phyloP scores from a whole-genome alignment of 495 filamentous ascomycete genomes.

The Hypomontagnella submonticulosa region DNA sequence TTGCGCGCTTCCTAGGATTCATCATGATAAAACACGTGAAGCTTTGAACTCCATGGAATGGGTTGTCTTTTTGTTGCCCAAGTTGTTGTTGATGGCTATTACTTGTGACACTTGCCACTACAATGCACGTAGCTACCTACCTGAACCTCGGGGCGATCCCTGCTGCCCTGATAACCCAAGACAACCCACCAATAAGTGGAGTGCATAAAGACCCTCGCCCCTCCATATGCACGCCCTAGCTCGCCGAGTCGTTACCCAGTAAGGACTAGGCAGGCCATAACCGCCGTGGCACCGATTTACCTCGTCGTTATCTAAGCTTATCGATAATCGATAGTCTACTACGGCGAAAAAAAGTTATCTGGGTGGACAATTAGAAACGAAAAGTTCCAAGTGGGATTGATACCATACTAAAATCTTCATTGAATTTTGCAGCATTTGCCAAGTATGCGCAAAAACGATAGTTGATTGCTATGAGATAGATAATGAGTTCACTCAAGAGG shows the following conservation, averaged over 20 bases:
- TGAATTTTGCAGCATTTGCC: background rate
- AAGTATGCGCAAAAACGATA: slow-evolving; percentile 1
- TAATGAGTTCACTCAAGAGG: slow-evolving; percentile 59
- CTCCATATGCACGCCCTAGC: no score
- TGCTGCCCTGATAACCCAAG: no score
- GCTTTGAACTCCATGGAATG: slow-evolving; percentile 7
- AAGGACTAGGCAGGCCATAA: no score
- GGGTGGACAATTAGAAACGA: slow-evolving; percentile 10
- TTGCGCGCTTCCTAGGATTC: slow-evolving; percentile 73
- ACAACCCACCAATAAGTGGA: no score
- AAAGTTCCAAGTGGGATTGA: slow-evolving; percentile 24
- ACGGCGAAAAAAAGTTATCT: slow-evolving; percentile 40
- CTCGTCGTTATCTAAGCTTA: slow-evolving; percentile 25
- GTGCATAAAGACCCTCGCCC: no score
- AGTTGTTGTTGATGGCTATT: slow-evolving; percentile 17
- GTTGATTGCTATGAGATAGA: slow-evolving; percentile 30
- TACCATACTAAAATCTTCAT: slow-evolving; percentile 9
- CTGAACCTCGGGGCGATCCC: no score
- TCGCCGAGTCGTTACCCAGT: no score
- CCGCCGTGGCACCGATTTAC: background rate
- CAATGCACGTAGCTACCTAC: no score
- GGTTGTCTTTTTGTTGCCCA: slow-evolving; percentile 3
- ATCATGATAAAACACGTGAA: slow-evolving; percentile 45
- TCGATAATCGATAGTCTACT: slow-evolving; percentile 39
- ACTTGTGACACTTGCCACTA: background rate